Base-by-base conservation (phyloP, 176 grass and related monocot species). In the Eremochloa ophiuroides region DNA sequence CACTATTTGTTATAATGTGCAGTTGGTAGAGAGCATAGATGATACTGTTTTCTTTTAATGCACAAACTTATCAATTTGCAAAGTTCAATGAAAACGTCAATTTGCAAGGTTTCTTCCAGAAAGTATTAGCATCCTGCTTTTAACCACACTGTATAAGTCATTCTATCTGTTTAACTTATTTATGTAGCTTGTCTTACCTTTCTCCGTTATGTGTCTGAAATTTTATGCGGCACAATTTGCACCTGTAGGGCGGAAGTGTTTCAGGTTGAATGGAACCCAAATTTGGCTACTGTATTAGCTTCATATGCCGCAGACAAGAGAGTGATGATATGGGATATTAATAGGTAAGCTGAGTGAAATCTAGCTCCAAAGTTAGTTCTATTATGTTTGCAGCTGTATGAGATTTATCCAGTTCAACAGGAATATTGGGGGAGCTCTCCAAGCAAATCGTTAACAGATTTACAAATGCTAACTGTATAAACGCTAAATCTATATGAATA, bases 251-350 rank as follows among this genome's bases (percentile, higher is more conserved):
- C 79, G 62, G 88, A 94, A 62, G 96, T 90, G 26, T 72, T 95
- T 82, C 96, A 99, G 91, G 93, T 99, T 80, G 96, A 99, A 60
- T 99, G 96, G 96, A 99, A 90, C 76, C 96, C 96, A n/a, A 93
- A 86, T 43, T 26, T 93, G 82, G 93, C 94, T 78, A 99, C 96
- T 74, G 69, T 95, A 48, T 83, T 99, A 64, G 93, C 91, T 55
- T 99, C 93, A 47, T 89, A 85, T 83, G 85, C 88, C 11, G 91
- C 93, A 70, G 93, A 99, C 64, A 99, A 85, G 71, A 91, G 91
- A 40, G 79, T 99, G 48, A 99, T 91, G 51, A 66, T 95, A 83
- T 99, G 93, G 93, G 96, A 99, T 40, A 64, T 95, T 79, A 84
- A 59, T 29, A 95, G 93, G 93, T 99, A 93, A 15, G 65, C 12